Evolutionary conservation across 2,329 filamentous ascomycete species (phyloP).

Genomic region (Aspergillus brunneoviolaceus): DNA sequence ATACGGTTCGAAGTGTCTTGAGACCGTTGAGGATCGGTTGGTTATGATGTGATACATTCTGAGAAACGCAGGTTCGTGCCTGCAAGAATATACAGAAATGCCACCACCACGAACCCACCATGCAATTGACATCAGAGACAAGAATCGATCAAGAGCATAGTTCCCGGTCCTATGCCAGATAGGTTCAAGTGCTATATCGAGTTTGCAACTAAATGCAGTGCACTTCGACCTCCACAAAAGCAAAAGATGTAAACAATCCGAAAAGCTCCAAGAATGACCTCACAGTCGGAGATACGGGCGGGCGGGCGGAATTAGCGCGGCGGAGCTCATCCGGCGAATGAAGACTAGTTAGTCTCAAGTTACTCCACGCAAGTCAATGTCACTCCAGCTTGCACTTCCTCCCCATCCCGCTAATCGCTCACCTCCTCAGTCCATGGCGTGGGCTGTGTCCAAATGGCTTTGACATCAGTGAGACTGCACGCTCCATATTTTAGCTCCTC

Average conservation of each 20-base stretch:
- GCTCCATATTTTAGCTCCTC: not conserved
- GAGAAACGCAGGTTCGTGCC: too few relatives aligned
- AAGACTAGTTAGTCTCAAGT: slow-evolving; percentile 5
- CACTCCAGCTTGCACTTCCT: slow-evolving; percentile 8
- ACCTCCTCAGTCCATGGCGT: slow-evolving; percentile 30
- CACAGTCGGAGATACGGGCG: not conserved
- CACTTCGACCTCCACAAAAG: not conserved
- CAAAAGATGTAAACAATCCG: not conserved
- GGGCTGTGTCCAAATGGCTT: slow-evolving; percentile 40
- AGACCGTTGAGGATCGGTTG: too few relatives aligned
- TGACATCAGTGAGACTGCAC: slow-evolving; percentile 40
- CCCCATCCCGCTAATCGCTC: slow-evolving; percentile 18
- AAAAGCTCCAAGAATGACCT: not conserved
- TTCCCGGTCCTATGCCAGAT: too few relatives aligned
- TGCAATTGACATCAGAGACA: too few relatives aligned
- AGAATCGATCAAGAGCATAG: too few relatives aligned
- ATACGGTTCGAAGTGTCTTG: too few relatives aligned
- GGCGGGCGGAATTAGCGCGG: slow-evolving; percentile 12
- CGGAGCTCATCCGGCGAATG: slow-evolving; percentile 18
- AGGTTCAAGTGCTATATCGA: too few relatives aligned
- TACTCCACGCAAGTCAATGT: slow-evolving; percentile 7
- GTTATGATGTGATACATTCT: too few relatives aligned
- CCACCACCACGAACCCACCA: too few relatives aligned
- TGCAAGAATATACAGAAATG: too few relatives aligned
- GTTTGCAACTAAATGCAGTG: too few relatives aligned